Evolutionary conservation across 2,329 filamentous ascomycete genomes (phyloP).

Genomic region (Paracorniculantispora psalliotae): DNA sequence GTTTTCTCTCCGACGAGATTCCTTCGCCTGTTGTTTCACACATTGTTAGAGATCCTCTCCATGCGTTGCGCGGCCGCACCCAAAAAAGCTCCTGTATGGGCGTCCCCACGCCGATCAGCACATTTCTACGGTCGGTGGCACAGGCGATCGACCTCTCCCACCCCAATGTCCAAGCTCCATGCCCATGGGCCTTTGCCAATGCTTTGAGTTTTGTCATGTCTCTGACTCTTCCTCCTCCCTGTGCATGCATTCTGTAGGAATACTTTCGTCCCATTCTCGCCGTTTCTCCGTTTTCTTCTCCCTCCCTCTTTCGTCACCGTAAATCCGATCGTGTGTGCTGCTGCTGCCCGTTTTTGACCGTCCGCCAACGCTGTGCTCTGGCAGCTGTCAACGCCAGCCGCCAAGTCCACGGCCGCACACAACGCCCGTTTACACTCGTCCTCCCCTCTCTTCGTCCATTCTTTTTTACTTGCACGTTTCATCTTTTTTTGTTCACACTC

Average conservation of each 20-base stretch:
- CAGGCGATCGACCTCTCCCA: neutral
- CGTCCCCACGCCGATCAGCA: neutral
- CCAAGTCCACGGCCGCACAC: neutral
- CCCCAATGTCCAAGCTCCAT: neutral
- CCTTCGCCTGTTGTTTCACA: neutral
- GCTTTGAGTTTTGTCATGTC: too few species aligned
- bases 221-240: too few species aligned
- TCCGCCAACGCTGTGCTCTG: neutral
- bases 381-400: slow-evolving; percentile 10
- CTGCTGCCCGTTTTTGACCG: neutral
- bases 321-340: neutral
- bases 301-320: neutral
- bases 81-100: neutral
- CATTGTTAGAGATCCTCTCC: neutral
- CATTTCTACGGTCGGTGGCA: neutral
- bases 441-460: slow-evolving; percentile 14
- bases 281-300: too few species aligned
- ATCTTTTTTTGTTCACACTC: neutral
- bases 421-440: slow-evolving; percentile 7
- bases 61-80: neutral
- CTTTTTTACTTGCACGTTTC: slow-evolving; percentile 9
- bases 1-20: too few species aligned
- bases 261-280: too few species aligned
- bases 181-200: too few species aligned
- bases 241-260: too few species aligned